Evolutionary conservation across 305 asterid species (phyloP).

Genomic region (Nicotiana rustica): DNA sequence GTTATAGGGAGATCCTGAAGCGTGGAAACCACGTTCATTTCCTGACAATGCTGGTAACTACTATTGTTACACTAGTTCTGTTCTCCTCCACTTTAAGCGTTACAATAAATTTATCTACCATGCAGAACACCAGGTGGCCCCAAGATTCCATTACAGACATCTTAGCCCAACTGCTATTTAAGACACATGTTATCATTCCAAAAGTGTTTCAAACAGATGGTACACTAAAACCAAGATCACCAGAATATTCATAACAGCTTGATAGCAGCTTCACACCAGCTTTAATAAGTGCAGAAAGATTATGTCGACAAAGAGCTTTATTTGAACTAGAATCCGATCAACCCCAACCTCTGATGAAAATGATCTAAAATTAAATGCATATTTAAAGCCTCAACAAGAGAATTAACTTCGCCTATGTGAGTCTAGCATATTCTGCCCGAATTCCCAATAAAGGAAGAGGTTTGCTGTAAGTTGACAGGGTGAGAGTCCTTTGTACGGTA

Average conservation of each 20-base stretch:
- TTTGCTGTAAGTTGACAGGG: background rate
- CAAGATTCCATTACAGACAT: background rate
- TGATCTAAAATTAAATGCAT: conserved; percentile 19
- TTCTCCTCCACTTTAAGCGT: background rate
- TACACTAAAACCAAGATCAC: background rate
- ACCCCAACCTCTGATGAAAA: conserved; percentile 22
- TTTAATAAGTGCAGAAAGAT: background rate
- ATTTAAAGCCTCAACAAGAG: conserved; percentile 22
- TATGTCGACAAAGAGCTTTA: conserved; percentile 2
- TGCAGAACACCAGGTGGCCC: background rate
- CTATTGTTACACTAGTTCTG: background rate
- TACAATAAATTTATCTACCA: background rate
- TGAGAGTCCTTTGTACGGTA: background rate
- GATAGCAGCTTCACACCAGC: conserved; percentile 10
- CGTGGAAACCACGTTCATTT: background rate
- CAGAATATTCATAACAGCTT: background rate
- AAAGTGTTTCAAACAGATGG: conserved; percentile 21
- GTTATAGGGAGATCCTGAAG: conserved; percentile 1
- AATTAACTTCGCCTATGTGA: conserved; percentile 8
- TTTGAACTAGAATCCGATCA: conserved; percentile 22
- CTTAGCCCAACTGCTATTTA: background rate
- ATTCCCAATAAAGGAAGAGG: background rate
- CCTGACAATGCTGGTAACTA: conserved; percentile 10
- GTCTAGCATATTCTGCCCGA: background rate
- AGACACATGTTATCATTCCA: conserved; percentile 21